A percentile compares a stretch with the other conserved stretches of the same genome.
Evolutionary conservation across 2,329 filamentous ascomycete genomes (phyloP).

Genomic region (Ophiocordyceps robertsii): DNA sequence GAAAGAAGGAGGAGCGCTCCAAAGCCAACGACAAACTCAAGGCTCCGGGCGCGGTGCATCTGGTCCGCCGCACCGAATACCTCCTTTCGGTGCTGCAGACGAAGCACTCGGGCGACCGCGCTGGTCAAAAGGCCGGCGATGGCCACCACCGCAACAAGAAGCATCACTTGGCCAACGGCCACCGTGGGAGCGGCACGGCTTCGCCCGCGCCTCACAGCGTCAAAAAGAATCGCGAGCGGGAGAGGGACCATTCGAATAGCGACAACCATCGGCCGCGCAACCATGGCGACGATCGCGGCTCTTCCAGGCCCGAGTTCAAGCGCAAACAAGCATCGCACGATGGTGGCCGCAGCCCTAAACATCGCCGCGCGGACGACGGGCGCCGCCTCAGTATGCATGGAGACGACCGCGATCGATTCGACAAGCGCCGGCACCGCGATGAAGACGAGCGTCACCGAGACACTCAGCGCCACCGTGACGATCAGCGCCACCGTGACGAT

Average conservation of each 20-base stretch:
- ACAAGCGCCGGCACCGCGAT: slow-evolving; percentile 11
- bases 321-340: slow-evolving; percentile 43
- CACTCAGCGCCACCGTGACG: slow-evolving; percentile 20
- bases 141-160: slow-evolving; percentile 95
- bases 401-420: slow-evolving; percentile 22
- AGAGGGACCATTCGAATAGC: slow-evolving; percentile 29
- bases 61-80: slow-evolving; percentile 90
- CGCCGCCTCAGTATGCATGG: slow-evolving; percentile 23
- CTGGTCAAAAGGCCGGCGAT: slow-evolving; percentile 67
- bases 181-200: slow-evolving; percentile 52
- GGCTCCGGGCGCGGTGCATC: slow-evolving; percentile 91
- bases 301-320: slow-evolving; percentile 41
- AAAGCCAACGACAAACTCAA: slow-evolving; percentile 69
- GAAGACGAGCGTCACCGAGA: slow-evolving; percentile 15
- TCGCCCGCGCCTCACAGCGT: slow-evolving; percentile 48
- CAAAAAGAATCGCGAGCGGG: slow-evolving; percentile 33
- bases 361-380: slow-evolving; percentile 25
- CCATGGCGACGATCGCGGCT: slow-evolving; percentile 35
- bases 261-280: slow-evolving; percentile 38
- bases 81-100: slow-evolving; percentile 85
- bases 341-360: slow-evolving; percentile 28
- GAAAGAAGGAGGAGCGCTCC: slow-evolving; percentile 86
- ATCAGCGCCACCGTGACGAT: slow-evolving; percentile 11
- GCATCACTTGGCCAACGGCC: slow-evolving; percentile 38
- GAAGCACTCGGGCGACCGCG: slow-evolving; percentile 64